These are phyloP conservation scores for Combretum micranthum DNA, from an alignment of 345 rosid genomes.

Conservation along the genomic window DNA sequence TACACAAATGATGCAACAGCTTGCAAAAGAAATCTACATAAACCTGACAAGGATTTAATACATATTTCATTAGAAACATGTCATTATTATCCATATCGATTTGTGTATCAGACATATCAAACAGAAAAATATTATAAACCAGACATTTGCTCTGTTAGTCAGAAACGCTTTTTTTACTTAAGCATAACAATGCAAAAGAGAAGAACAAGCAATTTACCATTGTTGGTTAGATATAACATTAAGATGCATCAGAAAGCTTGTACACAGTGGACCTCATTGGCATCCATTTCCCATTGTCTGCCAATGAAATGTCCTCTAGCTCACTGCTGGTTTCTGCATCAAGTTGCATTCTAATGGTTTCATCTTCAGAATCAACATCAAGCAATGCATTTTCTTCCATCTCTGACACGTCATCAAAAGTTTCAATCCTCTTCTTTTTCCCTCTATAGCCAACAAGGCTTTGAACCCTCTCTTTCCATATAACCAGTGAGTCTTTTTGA, in stretches of 20 bases:
- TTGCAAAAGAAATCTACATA: too few species aligned
- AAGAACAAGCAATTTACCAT: too few species aligned
- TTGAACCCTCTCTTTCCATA: constrained; percentile 72
- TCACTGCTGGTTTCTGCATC: constrained; percentile 21
- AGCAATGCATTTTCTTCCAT: constrained; percentile 32
- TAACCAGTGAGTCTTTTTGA: constrained; percentile 48
- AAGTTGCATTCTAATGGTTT: constrained; percentile 19
- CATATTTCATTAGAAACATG: too few species aligned
- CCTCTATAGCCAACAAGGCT: constrained; percentile 52
- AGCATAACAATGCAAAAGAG: too few species aligned
- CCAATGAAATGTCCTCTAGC: constrained; percentile 20
- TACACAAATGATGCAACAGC: too few species aligned
- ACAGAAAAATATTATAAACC: too few species aligned
- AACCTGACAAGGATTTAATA: too few species aligned
- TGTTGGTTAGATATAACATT: too few species aligned
- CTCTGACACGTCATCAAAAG: constrained; percentile 42
- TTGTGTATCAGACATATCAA: too few species aligned
- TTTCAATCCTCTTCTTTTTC: constrained; percentile 43
- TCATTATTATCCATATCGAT: too few species aligned
- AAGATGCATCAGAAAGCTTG: constrained; percentile 1
- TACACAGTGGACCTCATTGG: constrained; percentile 25
- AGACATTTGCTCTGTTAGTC: too few species aligned
- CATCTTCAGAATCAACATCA: constrained; percentile 28
- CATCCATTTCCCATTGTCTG: constrained; percentile 40
- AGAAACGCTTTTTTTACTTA: too few species aligned